Conservation (phyloP, 768 basidiomycete genomes). For the Mycena latifolia region DNA sequence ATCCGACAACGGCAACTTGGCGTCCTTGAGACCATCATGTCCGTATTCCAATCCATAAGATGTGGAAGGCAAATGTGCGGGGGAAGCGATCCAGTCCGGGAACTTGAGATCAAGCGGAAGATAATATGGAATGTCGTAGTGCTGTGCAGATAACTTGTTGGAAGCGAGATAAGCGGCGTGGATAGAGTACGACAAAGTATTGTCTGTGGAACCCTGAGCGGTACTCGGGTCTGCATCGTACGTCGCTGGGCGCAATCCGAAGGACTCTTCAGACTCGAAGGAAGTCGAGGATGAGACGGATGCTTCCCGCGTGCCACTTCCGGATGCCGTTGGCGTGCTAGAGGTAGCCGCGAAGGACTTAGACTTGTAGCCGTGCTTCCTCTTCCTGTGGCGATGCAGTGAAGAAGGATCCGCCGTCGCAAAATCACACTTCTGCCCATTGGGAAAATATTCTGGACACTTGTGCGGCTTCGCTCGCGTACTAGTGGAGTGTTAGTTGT, state of each 20-base stretch:
- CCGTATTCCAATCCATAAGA: not conserved
- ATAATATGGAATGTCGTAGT: conserved; percentile 2
- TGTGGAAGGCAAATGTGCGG: not conserved
- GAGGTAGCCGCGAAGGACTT: conserved; percentile 1
- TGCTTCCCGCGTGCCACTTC: conserved; percentile 20
- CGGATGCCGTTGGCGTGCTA: conserved; percentile 12
- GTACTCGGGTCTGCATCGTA: conserved; percentile 9
- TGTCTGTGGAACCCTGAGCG: not conserved
- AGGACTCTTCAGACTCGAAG: conserved; percentile 31
- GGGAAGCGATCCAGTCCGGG: conserved; percentile 5
- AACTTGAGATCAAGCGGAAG: conserved; percentile 19
- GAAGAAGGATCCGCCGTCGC: conserved; percentile 27
- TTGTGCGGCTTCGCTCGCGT: conserved; percentile 17
- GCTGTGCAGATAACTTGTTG: conserved; percentile 6
- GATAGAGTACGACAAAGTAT: conserved; percentile 10
- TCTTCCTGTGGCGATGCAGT: conserved; percentile 30
- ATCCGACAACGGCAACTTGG: not conserved
- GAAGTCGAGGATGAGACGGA: conserved; percentile 20
- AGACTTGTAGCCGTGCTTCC: conserved; percentile 26
- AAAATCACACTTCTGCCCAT: conserved; percentile 28
- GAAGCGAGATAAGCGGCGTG: conserved; percentile 14
- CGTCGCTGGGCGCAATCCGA: conserved; percentile 20
- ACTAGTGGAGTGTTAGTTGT: not conserved
- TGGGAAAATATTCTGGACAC: conserved; percentile 23
- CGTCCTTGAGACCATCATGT: not conserved